Conservation (phyloP, 139 green algal species). For the Coelastrella sp. region DNA sequence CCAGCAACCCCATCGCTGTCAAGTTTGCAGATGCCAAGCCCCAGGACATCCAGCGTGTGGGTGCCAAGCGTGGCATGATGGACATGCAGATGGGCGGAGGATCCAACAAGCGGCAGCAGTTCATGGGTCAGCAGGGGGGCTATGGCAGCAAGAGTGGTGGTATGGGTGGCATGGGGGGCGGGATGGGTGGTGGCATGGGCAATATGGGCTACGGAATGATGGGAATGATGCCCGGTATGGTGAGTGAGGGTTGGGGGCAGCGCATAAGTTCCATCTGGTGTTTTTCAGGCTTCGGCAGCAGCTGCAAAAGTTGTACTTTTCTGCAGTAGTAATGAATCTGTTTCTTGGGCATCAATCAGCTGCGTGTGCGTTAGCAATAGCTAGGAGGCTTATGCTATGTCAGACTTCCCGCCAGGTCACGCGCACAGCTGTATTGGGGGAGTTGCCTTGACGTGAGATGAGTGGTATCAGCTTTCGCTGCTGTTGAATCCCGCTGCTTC, state of each 20-base stretch:
- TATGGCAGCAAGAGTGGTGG: background rate
- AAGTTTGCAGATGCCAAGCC: constrained; percentile 91
- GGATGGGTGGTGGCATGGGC: constrained; percentile 4
- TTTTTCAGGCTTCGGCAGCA: background rate
- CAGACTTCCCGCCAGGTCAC: background rate
- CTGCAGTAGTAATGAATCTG: no score
- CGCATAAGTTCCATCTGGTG: background rate
- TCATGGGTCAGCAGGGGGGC: constrained; percentile 21
- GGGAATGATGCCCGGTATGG: constrained; percentile 17
- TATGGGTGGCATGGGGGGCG: constrained; percentile 10
- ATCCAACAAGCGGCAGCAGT: constrained; percentile 27
- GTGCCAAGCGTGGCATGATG: constrained; percentile 30
- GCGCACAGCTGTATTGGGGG: no score
- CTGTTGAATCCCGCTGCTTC: no score
- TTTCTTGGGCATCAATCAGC: no score
- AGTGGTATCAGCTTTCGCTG: no score
- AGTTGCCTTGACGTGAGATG: no score
- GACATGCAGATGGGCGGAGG: constrained; percentile 10
- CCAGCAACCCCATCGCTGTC: constrained; percentile 83
- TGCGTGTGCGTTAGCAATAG: no score
- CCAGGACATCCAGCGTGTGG: constrained; percentile 47
- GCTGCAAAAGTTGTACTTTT: background rate
- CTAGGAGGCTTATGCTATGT: no score
- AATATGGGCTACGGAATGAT: constrained; percentile 20
- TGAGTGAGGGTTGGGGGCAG: background rate